A percentile compares a stretch with the other conserved stretches of the same genome.
Conservation (phyloP, 1,284 basidiomycete species). For the Sporisorium exsertum region DNA sequence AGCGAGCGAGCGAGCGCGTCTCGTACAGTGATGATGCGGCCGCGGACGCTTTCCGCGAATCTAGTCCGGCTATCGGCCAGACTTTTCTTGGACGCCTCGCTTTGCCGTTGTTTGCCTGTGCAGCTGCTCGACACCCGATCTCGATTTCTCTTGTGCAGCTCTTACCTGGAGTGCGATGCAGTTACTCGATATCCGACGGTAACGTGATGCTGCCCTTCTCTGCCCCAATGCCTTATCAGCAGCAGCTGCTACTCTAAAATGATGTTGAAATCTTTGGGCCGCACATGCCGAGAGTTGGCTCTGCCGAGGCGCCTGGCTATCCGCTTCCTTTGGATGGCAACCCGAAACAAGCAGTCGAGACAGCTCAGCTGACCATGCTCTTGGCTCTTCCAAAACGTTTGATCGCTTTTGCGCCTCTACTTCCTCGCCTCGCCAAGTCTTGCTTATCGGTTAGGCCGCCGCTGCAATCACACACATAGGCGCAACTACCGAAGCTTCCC, state of each 20-base stretch:
- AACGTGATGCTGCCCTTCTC: too few relatives aligned
- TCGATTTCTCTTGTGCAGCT: neutral
- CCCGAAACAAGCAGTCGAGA: neutral
- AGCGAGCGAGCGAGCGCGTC: neutral
- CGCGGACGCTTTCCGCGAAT: conserved; percentile 32
- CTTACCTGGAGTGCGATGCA: neutral
- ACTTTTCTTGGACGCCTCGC: conserved; percentile 6
- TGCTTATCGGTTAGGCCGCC: neutral
- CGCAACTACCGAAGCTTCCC: neutral
- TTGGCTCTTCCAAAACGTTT: neutral
- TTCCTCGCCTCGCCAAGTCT: neutral
- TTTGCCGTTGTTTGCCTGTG: conserved; percentile 9
- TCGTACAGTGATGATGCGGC: neutral
- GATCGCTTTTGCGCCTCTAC: neutral
- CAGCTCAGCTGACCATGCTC: neutral
- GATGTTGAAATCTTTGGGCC: neutral
- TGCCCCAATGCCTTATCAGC: too few relatives aligned
- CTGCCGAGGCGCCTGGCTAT: too few relatives aligned
- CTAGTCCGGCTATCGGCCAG: conserved; percentile 12
- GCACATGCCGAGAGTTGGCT: neutral
- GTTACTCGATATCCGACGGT: too few relatives aligned
- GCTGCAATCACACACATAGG: neutral
- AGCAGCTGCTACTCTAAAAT: neutral
- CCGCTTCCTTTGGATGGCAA: neutral
- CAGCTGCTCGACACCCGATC: neutral